A percentile compares a stretch with the other conserved stretches of the same genome.
Evolutionary conservation across 2,329 filamentous ascomycete genomes (phyloP).

Genomic region (Juglanconis juglandina): DNA sequence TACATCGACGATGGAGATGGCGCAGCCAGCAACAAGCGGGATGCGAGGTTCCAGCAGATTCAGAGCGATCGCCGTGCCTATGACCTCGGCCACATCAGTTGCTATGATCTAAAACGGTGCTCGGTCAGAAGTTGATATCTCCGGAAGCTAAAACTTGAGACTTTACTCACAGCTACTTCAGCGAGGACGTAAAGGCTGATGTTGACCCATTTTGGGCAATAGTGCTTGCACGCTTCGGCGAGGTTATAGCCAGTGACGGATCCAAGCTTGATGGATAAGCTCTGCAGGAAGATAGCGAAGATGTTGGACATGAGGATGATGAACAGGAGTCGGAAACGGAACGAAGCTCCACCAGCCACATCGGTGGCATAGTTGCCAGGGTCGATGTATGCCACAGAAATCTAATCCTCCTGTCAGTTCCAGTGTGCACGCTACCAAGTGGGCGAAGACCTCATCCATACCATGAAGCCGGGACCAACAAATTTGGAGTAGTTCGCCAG

Average conservation of each 20-base stretch:
- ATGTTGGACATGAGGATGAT: slow-evolving; percentile 63
- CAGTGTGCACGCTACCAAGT: not conserved
- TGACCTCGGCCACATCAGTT: slow-evolving; percentile 63
- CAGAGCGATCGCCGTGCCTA: slow-evolving; percentile 64
- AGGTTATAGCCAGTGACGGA: slow-evolving; percentile 65
- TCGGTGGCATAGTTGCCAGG: slow-evolving; percentile 26
- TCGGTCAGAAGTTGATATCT: not conserved
- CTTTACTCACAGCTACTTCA: slow-evolving; percentile 34
- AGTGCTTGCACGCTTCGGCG: slow-evolving; percentile 59
- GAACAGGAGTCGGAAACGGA: slow-evolving; percentile 61
- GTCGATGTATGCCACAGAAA: slow-evolving; percentile 25
- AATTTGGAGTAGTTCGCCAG: not conserved
- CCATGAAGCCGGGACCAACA: not conserved
- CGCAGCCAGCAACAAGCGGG: slow-evolving; percentile 61
- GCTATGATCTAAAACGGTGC: slow-evolving; percentile 61
- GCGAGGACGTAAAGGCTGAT: slow-evolving; percentile 56
- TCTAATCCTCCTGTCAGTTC: not conserved
- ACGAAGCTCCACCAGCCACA: slow-evolving; percentile 57
- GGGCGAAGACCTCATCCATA: not conserved
- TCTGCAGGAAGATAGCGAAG: slow-evolving; percentile 64
- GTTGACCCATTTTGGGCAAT: slow-evolving; percentile 60
- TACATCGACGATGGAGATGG: slow-evolving; percentile 64
- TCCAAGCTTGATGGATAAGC: slow-evolving; percentile 62
- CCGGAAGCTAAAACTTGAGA: too few species aligned
- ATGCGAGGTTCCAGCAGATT: slow-evolving; percentile 59